Percentiles rank a stretch among this genome's conserved stretches.
Conservation (phyloP, 805 yeast species). For the Saturnispora silvae region DNA sequence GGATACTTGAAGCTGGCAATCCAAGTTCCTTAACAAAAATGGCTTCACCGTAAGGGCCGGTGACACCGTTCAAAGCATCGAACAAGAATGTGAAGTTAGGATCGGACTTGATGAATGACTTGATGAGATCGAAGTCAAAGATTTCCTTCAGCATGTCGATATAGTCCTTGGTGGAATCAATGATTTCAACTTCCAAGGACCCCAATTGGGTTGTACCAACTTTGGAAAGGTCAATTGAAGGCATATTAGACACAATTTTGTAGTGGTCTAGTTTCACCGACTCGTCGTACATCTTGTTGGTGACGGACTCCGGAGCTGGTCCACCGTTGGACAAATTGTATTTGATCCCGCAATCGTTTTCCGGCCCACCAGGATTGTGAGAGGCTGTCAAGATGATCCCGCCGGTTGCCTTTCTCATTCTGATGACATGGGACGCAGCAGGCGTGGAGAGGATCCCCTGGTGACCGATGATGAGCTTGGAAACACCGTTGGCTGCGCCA, state of each 20-base stretch:
- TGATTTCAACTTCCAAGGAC: slow-evolving; percentile 63
- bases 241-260: slow-evolving; percentile 48
- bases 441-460: slow-evolving; percentile 88
- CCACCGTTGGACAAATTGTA: slow-evolving; percentile 94
- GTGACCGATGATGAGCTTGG: slow-evolving; percentile 77
- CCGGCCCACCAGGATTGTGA: slow-evolving; percentile 96
- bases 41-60: slow-evolving; percentile 90
- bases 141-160: slow-evolving; percentile 70
- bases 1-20: slow-evolving; percentile 56
- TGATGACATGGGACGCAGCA: slow-evolving; percentile 88
- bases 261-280: slow-evolving; percentile 51
- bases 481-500: slow-evolving; percentile 86
- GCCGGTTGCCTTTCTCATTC: slow-evolving; percentile 66
- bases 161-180: slow-evolving; percentile 73
- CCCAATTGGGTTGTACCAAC: slow-evolving; percentile 47
- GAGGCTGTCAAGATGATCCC: slow-evolving; percentile 95
- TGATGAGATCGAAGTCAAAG: slow-evolving; percentile 79
- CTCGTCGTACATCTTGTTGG: slow-evolving; percentile 71
- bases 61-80: slow-evolving; percentile 89
- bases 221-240: slow-evolving; percentile 49
- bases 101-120: slow-evolving; percentile 47
- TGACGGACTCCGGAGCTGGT: slow-evolving; percentile 94
- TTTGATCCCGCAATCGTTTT: slow-evolving; percentile 87
- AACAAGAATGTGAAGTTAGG: slow-evolving; percentile 65
- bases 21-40: slow-evolving; percentile 82